These are phyloP conservation scores for Oleoguttula mirabilis DNA, from an alignment of 495 filamentous ascomycete species.

Conservation along the genomic window DNA sequence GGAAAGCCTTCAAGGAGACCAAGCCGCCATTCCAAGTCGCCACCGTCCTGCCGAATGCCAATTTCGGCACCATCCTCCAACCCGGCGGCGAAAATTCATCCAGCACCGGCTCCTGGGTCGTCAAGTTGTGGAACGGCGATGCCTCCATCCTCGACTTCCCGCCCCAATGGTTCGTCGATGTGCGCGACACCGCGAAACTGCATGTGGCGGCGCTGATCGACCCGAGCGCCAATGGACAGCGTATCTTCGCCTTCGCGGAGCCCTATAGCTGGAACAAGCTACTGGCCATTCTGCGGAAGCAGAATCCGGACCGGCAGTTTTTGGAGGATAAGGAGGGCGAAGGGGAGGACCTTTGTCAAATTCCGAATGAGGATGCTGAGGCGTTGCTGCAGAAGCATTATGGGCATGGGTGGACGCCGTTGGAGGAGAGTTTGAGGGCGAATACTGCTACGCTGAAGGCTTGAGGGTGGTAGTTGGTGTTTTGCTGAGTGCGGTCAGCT, in stretches of 20 bases:
- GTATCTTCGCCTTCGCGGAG: slow-evolving; percentile 37
- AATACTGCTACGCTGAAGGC: slow-evolving; percentile 5
- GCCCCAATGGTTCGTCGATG: slow-evolving; percentile 32
- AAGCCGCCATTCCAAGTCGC: slow-evolving; percentile 16
- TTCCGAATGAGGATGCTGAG: slow-evolving; percentile 22
- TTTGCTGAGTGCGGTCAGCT: too few relatives aligned
- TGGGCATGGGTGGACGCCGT: slow-evolving; percentile 13
- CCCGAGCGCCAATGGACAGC: slow-evolving; percentile 30
- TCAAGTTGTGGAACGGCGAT: slow-evolving; percentile 14
- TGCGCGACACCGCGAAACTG: slow-evolving; percentile 38
- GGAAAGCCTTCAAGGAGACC: slow-evolving; percentile 22
- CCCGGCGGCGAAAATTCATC: slow-evolving; percentile 13
- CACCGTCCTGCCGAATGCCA: slow-evolving; percentile 19
- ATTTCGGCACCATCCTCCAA: slow-evolving; percentile 17
- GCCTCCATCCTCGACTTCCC: not conserved
- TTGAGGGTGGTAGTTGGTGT: too few relatives aligned
- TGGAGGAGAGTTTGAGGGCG: slow-evolving; percentile 19
- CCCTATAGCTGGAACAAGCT: slow-evolving; percentile 32
- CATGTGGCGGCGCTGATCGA: slow-evolving; percentile 39
- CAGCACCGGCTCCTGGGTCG: slow-evolving; percentile 9
- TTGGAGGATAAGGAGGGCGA: slow-evolving; percentile 19
- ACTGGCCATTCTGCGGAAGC: slow-evolving; percentile 27
- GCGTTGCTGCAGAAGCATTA: slow-evolving; percentile 29
- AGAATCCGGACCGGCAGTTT: slow-evolving; percentile 26
- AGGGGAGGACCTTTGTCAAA: slow-evolving; percentile 21